Conservation (phyloP, 2,329 filamentous ascomycete genomes). For the Zymoseptoria brevis region DNA sequence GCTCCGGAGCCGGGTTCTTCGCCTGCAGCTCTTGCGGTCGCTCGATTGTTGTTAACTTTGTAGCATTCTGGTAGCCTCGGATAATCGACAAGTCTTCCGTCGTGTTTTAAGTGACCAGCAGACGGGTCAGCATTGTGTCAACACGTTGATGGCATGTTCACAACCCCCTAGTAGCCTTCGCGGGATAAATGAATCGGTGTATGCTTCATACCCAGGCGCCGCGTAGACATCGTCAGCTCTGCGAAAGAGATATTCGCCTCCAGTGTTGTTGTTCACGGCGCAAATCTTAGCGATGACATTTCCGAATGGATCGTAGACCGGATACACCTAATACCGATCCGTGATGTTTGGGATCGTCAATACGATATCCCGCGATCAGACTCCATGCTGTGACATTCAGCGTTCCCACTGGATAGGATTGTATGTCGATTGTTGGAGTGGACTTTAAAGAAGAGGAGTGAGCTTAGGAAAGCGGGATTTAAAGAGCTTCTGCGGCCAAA, state of each 20-base stretch:
- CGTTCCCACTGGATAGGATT: not conserved
- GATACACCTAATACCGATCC: not conserved
- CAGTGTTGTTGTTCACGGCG: conserved; percentile 2
- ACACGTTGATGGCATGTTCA: conserved; percentile 9
- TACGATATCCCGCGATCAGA: not conserved
- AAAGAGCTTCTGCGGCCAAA: not conserved
- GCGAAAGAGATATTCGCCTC: conserved; percentile 8
- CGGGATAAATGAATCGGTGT: not conserved
- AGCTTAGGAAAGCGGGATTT: not conserved
- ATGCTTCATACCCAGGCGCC: not conserved
- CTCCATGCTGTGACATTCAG: not conserved
- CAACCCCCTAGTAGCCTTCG: not conserved
- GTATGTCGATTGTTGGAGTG: not conserved
- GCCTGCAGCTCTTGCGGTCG: not conserved
- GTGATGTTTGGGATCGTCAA: conserved; percentile 4
- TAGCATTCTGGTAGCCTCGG: conserved; percentile 8
- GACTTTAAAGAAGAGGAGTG: not conserved
- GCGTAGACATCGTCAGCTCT: conserved; percentile 4
- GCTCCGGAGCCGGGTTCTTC: not conserved
- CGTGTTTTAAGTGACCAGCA: conserved; percentile 7
- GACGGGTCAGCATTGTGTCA: conserved; percentile 11
- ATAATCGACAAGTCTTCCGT: not conserved
- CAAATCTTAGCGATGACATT: conserved; percentile 15
- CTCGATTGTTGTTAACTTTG: not conserved
- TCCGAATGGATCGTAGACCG: conserved; percentile 13